Evolutionary conservation across 331 rosid genomes (phyloP).

Genomic region (Telfairia occidentalis): DNA sequence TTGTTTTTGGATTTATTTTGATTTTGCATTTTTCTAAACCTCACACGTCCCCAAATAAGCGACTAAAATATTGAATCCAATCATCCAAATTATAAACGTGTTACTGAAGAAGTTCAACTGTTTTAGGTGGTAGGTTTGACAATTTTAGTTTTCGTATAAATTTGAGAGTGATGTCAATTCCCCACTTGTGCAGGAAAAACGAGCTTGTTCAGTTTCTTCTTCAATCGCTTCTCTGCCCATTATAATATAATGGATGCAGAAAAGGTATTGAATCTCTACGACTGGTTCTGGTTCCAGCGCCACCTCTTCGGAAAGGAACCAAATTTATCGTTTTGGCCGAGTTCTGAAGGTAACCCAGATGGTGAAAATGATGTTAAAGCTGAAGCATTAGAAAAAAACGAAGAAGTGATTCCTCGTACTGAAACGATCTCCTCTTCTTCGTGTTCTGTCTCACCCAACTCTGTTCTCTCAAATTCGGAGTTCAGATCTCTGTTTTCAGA

Average conservation of each 20-base stretch:
- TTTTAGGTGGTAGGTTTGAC: not conserved
- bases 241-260: slow-evolving; percentile 53
- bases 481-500: slow-evolving; percentile 43
- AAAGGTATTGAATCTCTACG: slow-evolving; percentile 38
- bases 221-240: not conserved
- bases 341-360: slow-evolving; percentile 14
- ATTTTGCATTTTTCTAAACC: not conserved
- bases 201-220: not conserved
- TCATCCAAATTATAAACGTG: slow-evolving; percentile 1
- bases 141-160: not conserved
- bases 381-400: not conserved
- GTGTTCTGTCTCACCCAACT: slow-evolving; percentile 34
- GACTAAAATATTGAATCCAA: not conserved
- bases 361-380: not conserved
- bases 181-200: not conserved
- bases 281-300: slow-evolving; percentile 48
- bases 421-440: too few relatives aligned
- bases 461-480: slow-evolving; percentile 28
- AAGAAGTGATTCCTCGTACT: too few relatives aligned
- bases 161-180: not conserved
- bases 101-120: not conserved
- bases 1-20: not conserved
- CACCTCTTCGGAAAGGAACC: slow-evolving; percentile 23
- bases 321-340: not conserved
- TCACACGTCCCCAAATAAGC: not conserved